Evolutionary conservation across 106 monocot species (phyloP).

Genomic region (Dioscorea zingiberensis): DNA sequence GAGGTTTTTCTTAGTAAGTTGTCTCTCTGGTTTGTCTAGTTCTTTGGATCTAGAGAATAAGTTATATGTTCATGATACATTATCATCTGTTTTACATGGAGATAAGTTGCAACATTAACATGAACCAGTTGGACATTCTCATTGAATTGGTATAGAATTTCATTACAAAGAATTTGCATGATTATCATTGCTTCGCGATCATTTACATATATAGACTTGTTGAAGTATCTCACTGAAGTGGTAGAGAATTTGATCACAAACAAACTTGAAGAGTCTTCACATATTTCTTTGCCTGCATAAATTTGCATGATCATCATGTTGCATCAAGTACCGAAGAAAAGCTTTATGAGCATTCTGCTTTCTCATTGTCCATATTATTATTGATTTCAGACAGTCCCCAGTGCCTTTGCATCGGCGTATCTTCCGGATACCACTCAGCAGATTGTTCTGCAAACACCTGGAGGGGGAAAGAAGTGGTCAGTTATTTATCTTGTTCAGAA

Average conservation of each 20-base stretch:
- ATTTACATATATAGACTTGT: too few species aligned
- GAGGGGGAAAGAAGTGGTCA: conserved; percentile 1
- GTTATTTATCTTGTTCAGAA: background rate
- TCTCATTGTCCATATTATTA: background rate
- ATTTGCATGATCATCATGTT: too few species aligned
- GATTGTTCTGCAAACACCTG: conserved; percentile 13
- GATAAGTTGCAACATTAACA: background rate
- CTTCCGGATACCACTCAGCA: background rate
- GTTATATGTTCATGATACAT: background rate
- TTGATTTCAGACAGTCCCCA: conserved; percentile 6
- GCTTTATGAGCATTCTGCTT: background rate
- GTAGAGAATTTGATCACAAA: too few species aligned
- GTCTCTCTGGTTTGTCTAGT: background rate
- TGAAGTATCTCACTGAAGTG: background rate
- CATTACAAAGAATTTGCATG: background rate
- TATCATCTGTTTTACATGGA: background rate
- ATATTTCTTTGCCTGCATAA: too few species aligned
- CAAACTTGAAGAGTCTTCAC: too few species aligned
- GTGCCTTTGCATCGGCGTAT: background rate
- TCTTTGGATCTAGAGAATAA: background rate
- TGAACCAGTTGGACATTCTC: too few species aligned
- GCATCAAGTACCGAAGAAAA: too few species aligned
- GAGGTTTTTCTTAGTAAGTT: conserved; percentile 18
- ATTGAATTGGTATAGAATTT: too few species aligned
- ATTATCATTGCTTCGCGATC: too few species aligned